phyloP scores from a whole-genome alignment of 352 stramenopile genomes.

The Pythium plurisporium region DNA sequence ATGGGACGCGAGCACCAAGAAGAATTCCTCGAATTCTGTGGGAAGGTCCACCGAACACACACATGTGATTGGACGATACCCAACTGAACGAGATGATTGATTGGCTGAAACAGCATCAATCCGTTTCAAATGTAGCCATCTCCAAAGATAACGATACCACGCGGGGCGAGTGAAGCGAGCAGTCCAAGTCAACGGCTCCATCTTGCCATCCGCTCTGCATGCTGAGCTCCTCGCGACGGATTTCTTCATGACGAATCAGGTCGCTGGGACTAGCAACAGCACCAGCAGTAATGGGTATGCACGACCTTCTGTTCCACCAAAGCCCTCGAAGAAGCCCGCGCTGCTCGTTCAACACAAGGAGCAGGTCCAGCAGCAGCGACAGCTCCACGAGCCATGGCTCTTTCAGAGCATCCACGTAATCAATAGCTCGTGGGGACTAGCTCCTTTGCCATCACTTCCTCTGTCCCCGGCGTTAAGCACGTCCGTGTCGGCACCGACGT shows the following conservation, averaged over 20 bases:
- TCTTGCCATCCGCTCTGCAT: background rate
- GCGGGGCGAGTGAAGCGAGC: too few species aligned
- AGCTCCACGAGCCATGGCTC: constrained; percentile 56
- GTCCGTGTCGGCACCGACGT: background rate
- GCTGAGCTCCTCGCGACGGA: background rate
- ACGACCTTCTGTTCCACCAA: background rate
- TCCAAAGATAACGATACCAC: constrained; percentile 16
- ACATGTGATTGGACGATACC: constrained; percentile 6
- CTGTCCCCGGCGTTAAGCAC: background rate
- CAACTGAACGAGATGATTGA: background rate
- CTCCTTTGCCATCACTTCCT: background rate
- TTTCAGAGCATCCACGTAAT: constrained; percentile 62
- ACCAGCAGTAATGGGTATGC: constrained; percentile 1
- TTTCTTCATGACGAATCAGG: constrained; percentile 20
- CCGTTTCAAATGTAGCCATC: constrained; percentile 18
- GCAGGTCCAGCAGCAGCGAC: constrained; percentile 20
- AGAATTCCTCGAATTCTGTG: constrained; percentile 5
- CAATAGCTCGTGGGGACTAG: constrained; percentile 6
- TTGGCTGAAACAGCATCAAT: constrained; percentile 10
- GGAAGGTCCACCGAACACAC: constrained; percentile 21
- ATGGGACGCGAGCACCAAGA: too few species aligned
- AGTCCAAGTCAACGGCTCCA: background rate
- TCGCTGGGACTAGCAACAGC: constrained; percentile 13
- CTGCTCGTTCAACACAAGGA: constrained; percentile 17
- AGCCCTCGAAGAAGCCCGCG: constrained; percentile 24